Percentiles rank a stretch among this genome's conserved stretches.
phyloP scores from a whole-genome alignment of 345 rosid species.

The Bruguiera gymnorhiza region DNA sequence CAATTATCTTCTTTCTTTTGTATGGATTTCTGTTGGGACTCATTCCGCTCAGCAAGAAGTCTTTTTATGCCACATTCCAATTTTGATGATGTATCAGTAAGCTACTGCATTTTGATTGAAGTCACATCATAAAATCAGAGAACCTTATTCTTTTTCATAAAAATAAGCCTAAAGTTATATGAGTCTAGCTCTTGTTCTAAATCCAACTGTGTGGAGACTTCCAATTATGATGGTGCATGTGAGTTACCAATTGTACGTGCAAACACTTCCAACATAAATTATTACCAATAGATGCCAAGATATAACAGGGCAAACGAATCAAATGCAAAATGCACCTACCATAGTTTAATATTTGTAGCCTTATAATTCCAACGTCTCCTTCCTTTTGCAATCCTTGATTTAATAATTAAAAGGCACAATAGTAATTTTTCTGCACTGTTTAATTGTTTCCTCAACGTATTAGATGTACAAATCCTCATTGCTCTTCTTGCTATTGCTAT shows the following conservation, averaged over 20 bases:
- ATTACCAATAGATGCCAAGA: background rate
- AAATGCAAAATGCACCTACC: background rate
- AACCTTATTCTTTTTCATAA: no score
- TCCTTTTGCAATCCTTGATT: background rate
- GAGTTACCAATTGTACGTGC: slow-evolving; percentile 21
- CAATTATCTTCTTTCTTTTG: slow-evolving; percentile 13
- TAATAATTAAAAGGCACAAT: no score
- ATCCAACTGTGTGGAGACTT: no score
- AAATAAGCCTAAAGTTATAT: no score
- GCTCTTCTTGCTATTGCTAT: background rate
- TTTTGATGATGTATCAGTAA: no score
- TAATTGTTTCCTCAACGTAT: no score
- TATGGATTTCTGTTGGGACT: slow-evolving; percentile 41
- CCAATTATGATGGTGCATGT: slow-evolving; percentile 24
- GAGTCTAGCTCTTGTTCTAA: accelerated
- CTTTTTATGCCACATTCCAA: slow-evolving; percentile 30
- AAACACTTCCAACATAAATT: slow-evolving; percentile 9
- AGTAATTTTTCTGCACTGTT: no score
- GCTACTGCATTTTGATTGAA: no score
- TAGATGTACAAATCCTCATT: background rate
- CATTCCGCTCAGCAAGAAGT: slow-evolving; percentile 10
- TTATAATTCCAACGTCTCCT: background rate
- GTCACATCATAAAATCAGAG: no score
- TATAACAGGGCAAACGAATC: background rate
- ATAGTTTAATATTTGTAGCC: background rate